Conservation (phyloP, 176 grass and related monocot genomes). For the Carex littledalei region DNA sequence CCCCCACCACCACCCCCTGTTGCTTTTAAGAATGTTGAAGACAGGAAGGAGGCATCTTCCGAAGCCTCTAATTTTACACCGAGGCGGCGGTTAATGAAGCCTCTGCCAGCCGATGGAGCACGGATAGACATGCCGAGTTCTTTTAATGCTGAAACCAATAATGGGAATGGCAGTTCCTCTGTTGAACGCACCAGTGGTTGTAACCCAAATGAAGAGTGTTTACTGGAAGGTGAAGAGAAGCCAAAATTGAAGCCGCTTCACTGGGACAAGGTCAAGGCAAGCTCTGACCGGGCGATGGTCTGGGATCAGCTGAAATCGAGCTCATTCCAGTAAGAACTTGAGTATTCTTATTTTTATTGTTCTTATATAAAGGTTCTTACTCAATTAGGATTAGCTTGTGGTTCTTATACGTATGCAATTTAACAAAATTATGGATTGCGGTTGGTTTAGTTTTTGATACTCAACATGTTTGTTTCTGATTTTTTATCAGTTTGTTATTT, state of each 20-base stretch:
- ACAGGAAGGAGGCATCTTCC: conserved; percentile 1
- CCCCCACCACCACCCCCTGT: conserved; percentile 19
- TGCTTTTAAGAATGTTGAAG: conserved; percentile 6
- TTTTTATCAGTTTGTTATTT: background rate
- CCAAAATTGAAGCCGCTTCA: conserved; percentile 94
- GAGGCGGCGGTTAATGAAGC: conserved; percentile 73
- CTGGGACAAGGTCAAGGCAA: conserved; percentile 96
- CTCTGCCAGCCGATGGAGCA: conserved; percentile 58
- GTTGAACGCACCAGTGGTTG: background rate
- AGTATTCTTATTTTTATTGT: background rate
- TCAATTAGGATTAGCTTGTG: conserved; percentile 15
- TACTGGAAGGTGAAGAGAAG: conserved; percentile 32
- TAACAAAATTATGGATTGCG: background rate
- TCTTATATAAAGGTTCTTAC: background rate
- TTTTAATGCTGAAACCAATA: conserved; percentile 24
- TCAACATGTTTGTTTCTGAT: no score
- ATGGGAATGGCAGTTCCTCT: conserved; percentile 38
- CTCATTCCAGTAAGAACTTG: conserved; percentile 86
- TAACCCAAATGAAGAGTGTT: conserved; percentile 23
- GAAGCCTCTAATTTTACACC: conserved; percentile 33
- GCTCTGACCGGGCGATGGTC: conserved; percentile 86
- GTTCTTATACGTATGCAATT: background rate
- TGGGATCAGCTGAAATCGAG: conserved; percentile 98
- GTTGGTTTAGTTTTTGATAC: background rate
- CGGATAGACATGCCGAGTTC: conserved; percentile 59